A percentile compares a stretch with the other conserved stretches of the same genome.
Evolutionary conservation across 352 stramenopile species (phyloP).

Genomic region (Globisporangium alternatum): DNA sequence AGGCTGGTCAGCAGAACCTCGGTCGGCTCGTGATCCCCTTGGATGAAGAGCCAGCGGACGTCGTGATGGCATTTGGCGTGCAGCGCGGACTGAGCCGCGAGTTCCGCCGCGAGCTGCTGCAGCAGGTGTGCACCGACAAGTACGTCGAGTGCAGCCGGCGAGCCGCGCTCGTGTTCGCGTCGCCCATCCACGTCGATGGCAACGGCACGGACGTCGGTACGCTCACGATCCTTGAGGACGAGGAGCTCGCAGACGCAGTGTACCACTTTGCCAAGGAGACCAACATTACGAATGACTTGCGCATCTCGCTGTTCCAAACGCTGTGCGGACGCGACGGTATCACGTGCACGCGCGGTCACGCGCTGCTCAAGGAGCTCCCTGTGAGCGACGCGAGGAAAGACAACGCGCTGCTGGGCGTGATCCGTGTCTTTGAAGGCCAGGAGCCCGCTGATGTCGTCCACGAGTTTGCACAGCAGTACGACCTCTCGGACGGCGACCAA

Average conservation of each 20-base stretch:
- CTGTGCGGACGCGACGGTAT: conserved; percentile 56
- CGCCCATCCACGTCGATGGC: conserved; percentile 54
- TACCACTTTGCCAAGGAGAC: conserved; percentile 48
- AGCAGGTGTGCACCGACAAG: conserved; percentile 45
- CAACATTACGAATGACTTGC: conserved; percentile 47
- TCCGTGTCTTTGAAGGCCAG: conserved; percentile 67
- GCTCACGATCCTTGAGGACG: conserved; percentile 49
- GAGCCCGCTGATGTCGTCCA: conserved; percentile 73
- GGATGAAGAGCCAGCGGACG: conserved; percentile 51
- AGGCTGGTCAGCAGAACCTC: conserved; percentile 20
- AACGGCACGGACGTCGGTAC: conserved; percentile 37
- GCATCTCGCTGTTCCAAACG: conserved; percentile 45
- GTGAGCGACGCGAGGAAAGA: conserved; percentile 25
- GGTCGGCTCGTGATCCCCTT: conserved; percentile 48
- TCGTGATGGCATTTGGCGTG: conserved; percentile 42
- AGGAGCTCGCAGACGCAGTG: conserved; percentile 70
- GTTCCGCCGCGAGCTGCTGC: conserved; percentile 42
- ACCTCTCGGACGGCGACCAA: conserved; percentile 31
- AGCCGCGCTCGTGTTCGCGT: conserved; percentile 42
- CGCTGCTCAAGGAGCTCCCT: conserved; percentile 44
- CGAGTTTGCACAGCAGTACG: conserved; percentile 55
- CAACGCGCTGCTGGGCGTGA: conserved; percentile 33
- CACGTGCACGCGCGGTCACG: conserved; percentile 57
- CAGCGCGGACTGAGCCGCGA: conserved; percentile 32
- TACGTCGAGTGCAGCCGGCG: conserved; percentile 55